These are phyloP conservation scores for Phlyctochytrium arcticum DNA, from an alignment of 192 early-diverging fungal genomes.

Conservation along the genomic window DNA sequence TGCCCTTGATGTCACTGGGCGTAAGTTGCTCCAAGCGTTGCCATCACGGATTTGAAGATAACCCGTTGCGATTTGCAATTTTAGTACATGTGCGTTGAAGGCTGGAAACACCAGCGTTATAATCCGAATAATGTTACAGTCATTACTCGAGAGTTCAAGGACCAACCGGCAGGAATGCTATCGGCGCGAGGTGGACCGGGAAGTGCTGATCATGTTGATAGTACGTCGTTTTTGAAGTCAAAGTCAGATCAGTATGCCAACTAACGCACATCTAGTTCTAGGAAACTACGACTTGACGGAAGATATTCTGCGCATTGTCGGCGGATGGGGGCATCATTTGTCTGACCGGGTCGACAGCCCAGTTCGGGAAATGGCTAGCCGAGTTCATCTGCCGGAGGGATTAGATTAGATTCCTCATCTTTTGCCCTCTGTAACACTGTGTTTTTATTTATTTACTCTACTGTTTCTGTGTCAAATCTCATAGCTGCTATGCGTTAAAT, in stretches of 20 bases:
- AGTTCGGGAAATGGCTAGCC: slow-evolving; percentile 37
- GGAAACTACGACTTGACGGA: slow-evolving; percentile 71
- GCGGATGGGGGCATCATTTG: slow-evolving; percentile 27
- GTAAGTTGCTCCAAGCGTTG: background rate
- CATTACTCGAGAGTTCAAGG: slow-evolving; percentile 64
- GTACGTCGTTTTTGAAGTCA: slow-evolving; percentile 1
- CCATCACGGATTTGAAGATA: no score
- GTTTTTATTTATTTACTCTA: no score
- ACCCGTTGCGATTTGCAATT: no score
- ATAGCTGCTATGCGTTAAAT: no score
- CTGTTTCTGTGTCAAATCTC: no score
- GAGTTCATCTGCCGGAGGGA: slow-evolving; percentile 10
- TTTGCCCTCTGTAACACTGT: no score
- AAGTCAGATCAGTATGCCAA: background rate
- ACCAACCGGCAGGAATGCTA: slow-evolving; percentile 46
- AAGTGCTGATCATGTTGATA: slow-evolving; percentile 80
- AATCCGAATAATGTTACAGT: slow-evolving; percentile 73
- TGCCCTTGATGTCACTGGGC: slow-evolving; percentile 77
- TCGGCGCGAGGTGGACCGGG: slow-evolving; percentile 56
- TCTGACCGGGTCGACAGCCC: slow-evolving; percentile 40
- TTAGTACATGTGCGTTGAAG: slow-evolving; percentile 79
- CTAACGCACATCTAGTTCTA: slow-evolving; percentile 40
- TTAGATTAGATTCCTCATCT: slow-evolving; percentile 24
- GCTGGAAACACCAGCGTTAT: slow-evolving; percentile 76
- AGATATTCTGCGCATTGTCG: slow-evolving; percentile 55